phyloP scores from a whole-genome alignment of 169 alveolate genomes.

The Cryptosporidium muris region DNA sequence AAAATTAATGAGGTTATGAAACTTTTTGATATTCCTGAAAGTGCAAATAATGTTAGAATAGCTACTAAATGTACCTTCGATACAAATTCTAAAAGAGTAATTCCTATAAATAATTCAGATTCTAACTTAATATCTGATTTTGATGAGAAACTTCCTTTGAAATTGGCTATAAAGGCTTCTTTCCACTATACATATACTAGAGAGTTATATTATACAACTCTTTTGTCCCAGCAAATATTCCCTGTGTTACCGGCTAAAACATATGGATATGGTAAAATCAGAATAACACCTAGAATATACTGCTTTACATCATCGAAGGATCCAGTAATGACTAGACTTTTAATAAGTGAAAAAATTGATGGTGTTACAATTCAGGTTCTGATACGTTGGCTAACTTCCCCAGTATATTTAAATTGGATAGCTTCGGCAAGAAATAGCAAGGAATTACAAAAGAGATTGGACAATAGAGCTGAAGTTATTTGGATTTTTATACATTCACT shows the following conservation, averaged over 20 bases:
- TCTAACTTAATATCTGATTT: not conserved
- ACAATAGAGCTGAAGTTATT: constrained; percentile 60
- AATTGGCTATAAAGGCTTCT: constrained; percentile 51
- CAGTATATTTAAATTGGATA: constrained; percentile 51
- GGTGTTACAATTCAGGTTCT: constrained; percentile 56
- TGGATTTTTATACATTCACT: constrained; percentile 61
- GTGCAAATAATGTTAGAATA: constrained; percentile 23
- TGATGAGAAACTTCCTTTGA: constrained; percentile 9
- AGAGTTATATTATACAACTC: constrained; percentile 47
- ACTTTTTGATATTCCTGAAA: constrained; percentile 42
- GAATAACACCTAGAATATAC: constrained; percentile 56
- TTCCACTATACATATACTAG: constrained; percentile 61
- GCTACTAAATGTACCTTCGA: constrained; percentile 36
- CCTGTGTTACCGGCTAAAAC: constrained; percentile 56
- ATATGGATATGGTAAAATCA: constrained; percentile 58
- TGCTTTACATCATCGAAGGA: constrained; percentile 21
- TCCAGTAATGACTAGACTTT: constrained; percentile 31
- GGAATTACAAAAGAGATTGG: constrained; percentile 55
- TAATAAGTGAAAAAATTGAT: constrained; percentile 58
- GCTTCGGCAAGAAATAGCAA: constrained; percentile 37
- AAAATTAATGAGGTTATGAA: constrained; percentile 44
- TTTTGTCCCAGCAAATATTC: constrained; percentile 45
- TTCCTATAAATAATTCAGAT: constrained; percentile 4
- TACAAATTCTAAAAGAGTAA: constrained; percentile 5
- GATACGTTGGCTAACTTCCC: constrained; percentile 53